Percentiles rank a stretch among this genome's conserved stretches.
phyloP scores from a whole-genome alignment of 1,139 yeast genomes.

The Hyphopichia fennica region DNA sequence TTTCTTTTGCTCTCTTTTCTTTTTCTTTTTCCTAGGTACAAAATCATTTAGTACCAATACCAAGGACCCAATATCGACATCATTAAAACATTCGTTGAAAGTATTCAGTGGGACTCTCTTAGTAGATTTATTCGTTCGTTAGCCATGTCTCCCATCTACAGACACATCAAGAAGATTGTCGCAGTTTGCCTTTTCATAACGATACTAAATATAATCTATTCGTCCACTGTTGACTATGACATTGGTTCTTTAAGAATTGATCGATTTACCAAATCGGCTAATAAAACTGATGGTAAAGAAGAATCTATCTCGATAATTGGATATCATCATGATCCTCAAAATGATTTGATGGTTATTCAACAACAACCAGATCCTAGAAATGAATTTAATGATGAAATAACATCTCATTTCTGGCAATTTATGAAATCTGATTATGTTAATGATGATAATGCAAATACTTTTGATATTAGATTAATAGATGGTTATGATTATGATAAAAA shows the following conservation, averaged over 20 bases:
- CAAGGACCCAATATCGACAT: no score
- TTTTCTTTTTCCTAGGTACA: no score
- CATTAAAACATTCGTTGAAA: no score
- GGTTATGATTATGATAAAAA: conserved; percentile 20
- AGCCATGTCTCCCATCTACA: conserved; percentile 2
- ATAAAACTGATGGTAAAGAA: neutral
- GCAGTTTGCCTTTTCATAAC: conserved; percentile 2
- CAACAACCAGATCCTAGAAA: conserved; percentile 9
- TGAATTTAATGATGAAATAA: conserved; percentile 8
- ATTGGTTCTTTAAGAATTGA: neutral
- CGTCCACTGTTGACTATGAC: conserved; percentile 1
- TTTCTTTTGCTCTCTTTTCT: no score
- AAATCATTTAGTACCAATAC: no score
- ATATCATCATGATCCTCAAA: conserved; percentile 15
- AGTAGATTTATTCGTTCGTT: no score
- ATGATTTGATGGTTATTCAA: conserved; percentile 16
- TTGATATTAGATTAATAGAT: conserved; percentile 13
- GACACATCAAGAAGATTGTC: conserved; percentile 3
- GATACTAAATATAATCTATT: conserved; percentile 2
- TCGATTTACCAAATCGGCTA: no score
- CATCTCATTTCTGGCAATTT: conserved; percentile 15
- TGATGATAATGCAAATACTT: conserved; percentile 11
- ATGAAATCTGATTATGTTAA: conserved; percentile 11
- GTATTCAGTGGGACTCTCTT: no score
- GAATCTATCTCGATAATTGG: conserved; percentile 9